These are phyloP conservation scores for Pythium aphanidermatum DNA, from an alignment of 352 stramenopile species.

Conservation along the genomic window DNA sequence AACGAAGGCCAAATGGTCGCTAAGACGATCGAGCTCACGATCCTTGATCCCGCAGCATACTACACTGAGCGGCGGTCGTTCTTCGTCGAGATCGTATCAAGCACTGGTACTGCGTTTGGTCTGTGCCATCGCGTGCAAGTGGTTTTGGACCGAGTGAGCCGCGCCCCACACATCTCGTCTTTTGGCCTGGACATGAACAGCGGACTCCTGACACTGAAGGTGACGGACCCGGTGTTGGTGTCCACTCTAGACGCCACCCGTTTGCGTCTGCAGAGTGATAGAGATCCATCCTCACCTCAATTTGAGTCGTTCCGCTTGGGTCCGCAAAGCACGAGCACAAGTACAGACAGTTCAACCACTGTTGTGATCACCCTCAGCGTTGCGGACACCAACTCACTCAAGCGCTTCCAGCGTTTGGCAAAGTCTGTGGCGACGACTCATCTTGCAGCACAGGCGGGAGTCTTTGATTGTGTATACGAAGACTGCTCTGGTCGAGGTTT, in stretches of 20 bases:
- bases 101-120: slow-evolving; percentile 36
- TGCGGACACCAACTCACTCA: slow-evolving; percentile 44
- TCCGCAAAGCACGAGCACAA: slow-evolving; percentile 31
- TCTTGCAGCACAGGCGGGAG: slow-evolving; percentile 21
- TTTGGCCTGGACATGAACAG: slow-evolving; percentile 53
- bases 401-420: slow-evolving; percentile 24
- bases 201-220: slow-evolving; percentile 27
- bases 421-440: slow-evolving; percentile 25
- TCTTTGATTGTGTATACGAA: slow-evolving; percentile 47
- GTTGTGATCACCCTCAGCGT: slow-evolving; percentile 36
- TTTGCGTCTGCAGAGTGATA: slow-evolving; percentile 35
- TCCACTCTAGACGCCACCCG: slow-evolving; percentile 38
- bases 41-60: slow-evolving; percentile 33
- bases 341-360: slow-evolving; percentile 28
- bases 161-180: slow-evolving; percentile 25
- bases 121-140: slow-evolving; percentile 40
- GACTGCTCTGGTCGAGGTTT: slow-evolving; percentile 30
- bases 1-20: slow-evolving; percentile 19
- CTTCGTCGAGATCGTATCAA: slow-evolving; percentile 36
- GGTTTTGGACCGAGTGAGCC: slow-evolving; percentile 26
- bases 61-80: slow-evolving; percentile 36
- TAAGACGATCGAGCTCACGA: slow-evolving; percentile 36
- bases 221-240: slow-evolving; percentile 31
- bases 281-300: not conserved
- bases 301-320: slow-evolving; percentile 9